A percentile compares a stretch with the other conserved stretches of the same genome.
phyloP scores from a whole-genome alignment of 495 filamentous ascomycete genomes.

The Penicillium alfredii region DNA sequence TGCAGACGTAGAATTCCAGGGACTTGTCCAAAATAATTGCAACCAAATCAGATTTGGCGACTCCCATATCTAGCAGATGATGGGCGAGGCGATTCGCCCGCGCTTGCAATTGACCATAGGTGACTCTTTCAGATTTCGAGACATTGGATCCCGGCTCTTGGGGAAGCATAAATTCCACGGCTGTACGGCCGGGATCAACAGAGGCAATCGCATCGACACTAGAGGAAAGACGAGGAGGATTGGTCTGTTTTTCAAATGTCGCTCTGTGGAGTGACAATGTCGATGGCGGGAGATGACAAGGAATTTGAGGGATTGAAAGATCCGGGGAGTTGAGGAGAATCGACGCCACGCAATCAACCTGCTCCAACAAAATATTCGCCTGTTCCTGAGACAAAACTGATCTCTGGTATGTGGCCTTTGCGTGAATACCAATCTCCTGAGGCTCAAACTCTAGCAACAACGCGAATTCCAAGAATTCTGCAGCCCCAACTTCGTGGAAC shows the following conservation, averaged over 20 bases:
- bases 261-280: slow-evolving; percentile 53
- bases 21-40: slow-evolving; percentile 69
- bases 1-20: slow-evolving; percentile 57
- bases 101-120: slow-evolving; percentile 57
- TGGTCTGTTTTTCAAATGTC: slow-evolving; percentile 7
- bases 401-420: slow-evolving; percentile 48
- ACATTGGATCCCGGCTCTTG: slow-evolving; percentile 22
- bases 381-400: slow-evolving; percentile 45
- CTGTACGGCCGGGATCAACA: slow-evolving; percentile 44
- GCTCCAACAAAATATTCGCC: slow-evolving; percentile 46
- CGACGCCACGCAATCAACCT: slow-evolving; percentile 49
- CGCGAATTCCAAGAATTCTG: slow-evolving; percentile 66
- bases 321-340: slow-evolving; percentile 38
- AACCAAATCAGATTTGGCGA: slow-evolving; percentile 48
- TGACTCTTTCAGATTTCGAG: slow-evolving; percentile 36
- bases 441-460: slow-evolving; percentile 70
- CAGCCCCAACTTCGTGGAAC: slow-evolving; percentile 47
- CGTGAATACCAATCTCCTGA: slow-evolving; percentile 24
- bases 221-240: slow-evolving; percentile 34
- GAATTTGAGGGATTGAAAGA: slow-evolving; percentile 28
- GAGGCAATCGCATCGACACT: slow-evolving; percentile 49
- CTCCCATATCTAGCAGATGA: slow-evolving; percentile 41
- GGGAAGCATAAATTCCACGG: slow-evolving; percentile 53
- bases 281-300: slow-evolving; percentile 23
- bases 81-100: slow-evolving; percentile 60